Conservation (phyloP, 2,329 filamentous ascomycete species). For the Colletotrichum theobromicola region DNA sequence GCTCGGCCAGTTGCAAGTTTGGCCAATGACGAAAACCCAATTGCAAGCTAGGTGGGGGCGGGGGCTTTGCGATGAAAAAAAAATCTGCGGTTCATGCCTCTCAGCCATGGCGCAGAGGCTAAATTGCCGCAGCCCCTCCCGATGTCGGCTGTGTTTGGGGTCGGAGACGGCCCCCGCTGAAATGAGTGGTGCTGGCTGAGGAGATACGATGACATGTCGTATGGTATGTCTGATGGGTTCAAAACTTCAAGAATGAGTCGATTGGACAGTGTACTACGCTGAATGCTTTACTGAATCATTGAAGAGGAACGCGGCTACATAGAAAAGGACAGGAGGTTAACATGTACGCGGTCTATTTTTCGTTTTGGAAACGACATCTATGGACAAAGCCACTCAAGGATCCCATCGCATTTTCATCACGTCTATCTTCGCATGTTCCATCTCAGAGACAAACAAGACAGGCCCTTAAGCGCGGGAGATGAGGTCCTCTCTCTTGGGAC, state of each 20-base stretch:
- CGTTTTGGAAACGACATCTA: background rate
- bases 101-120: background rate
- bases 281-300: accelerated
- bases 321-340: background rate
- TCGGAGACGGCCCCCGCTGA: background rate
- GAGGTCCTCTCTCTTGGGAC: conserved; percentile 69
- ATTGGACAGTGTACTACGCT: background rate
- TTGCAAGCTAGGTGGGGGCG: background rate
- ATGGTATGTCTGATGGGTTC: no score
- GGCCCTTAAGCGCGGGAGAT: conserved; percentile 41
- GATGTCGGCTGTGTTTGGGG: background rate
- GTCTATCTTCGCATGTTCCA: background rate
- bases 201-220: background rate
- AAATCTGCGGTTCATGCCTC: background rate
- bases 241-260: background rate
- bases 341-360: background rate
- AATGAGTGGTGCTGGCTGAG: background rate
- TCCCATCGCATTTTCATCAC: background rate
- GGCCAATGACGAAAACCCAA: background rate
- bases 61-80: background rate
- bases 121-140: background rate
- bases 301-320: background rate
- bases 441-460: background rate
- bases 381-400: background rate
- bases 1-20: background rate